Evolutionary conservation across 306 rosid species (phyloP), one percentile per base, ranked within the genome.

Genomic region (Fragaria ananassa): DNA sequence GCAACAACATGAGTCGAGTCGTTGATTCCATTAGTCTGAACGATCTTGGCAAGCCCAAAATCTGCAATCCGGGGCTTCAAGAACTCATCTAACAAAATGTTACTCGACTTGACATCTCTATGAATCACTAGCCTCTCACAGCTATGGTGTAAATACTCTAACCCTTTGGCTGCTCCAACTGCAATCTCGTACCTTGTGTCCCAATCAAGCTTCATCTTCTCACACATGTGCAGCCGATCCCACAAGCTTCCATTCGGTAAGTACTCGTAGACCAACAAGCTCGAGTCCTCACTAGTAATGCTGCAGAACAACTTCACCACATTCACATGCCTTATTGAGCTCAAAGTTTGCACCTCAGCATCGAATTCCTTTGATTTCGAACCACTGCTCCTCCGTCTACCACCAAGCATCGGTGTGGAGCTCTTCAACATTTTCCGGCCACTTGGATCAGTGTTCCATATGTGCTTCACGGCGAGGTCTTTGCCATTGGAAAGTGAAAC

Each of bases 291-390:
- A 8, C 99, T 91, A 0, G 99, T 92, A 25, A 96, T 91, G 51
- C 99, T 96, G 63, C 99, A 91, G 49, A 82, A 96, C 66, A 96
- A 71, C 84, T 96, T 96, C 83, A 96, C 99, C 81, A 96, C 99
- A 66, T 96, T 96, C 62, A 92, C 96, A 13, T 96, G 99, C 82
- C 99, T 80, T 41, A 96, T 87, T 0, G 98, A 91, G 83, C 99
- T 96, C 75, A 96, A 69, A 0, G 93, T 78, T 83, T 82, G 69
- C 66, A 96, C 99, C 82, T 96, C 99, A 0, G 98, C 91, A 2
- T 96, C 93, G 0, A 91, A 92, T 72, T 96, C 97, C 84, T 82
- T 80, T 0, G 92, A 90, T 74, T 76, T 87, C 7, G 47, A 64
- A 27, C 76, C 68, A 8, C 75, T 68, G 4, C 72, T 34, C 46